phyloP scores from a whole-genome alignment of 106 monocot species.

The Dendrobium nobile region DNA sequence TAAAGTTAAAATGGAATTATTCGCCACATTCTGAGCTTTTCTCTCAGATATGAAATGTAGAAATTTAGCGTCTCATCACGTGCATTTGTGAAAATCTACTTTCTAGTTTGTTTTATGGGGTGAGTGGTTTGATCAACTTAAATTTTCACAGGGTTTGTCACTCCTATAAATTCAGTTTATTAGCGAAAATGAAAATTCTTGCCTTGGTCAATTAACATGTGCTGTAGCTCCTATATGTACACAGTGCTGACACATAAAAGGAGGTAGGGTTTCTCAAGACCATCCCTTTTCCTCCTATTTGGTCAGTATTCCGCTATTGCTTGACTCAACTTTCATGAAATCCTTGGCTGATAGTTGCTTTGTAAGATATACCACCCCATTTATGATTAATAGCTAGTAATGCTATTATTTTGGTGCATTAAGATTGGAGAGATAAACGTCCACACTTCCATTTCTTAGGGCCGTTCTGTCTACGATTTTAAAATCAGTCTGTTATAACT shows the following conservation, averaged over 20 bases:
- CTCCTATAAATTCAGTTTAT: neutral
- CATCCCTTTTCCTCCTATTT: neutral
- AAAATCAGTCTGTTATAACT: neutral
- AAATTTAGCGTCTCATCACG: neutral
- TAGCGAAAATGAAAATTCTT: neutral
- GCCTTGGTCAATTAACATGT: neutral
- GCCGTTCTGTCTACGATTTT: neutral
- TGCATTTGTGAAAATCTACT: neutral
- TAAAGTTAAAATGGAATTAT: no score
- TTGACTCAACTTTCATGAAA: neutral
- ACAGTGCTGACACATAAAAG: neutral
- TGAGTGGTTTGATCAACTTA: neutral
- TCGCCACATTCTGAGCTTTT: no score
- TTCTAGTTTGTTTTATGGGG: neutral
- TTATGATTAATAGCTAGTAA: conserved; percentile 1
- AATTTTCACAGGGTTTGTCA: neutral
- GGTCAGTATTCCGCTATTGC: neutral
- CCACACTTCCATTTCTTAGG: neutral
- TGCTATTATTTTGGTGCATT: neutral
- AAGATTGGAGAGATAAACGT: neutral
- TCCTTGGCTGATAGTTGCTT: neutral
- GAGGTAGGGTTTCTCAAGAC: neutral
- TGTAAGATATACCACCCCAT: neutral
- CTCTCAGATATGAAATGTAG: no score
- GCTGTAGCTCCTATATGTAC: neutral